Percentiles rank a stretch among this genome's conserved stretches.
Evolutionary conservation across 208 protist genomes (phyloP).

Genomic region (Naegleria gruberi): DNA sequence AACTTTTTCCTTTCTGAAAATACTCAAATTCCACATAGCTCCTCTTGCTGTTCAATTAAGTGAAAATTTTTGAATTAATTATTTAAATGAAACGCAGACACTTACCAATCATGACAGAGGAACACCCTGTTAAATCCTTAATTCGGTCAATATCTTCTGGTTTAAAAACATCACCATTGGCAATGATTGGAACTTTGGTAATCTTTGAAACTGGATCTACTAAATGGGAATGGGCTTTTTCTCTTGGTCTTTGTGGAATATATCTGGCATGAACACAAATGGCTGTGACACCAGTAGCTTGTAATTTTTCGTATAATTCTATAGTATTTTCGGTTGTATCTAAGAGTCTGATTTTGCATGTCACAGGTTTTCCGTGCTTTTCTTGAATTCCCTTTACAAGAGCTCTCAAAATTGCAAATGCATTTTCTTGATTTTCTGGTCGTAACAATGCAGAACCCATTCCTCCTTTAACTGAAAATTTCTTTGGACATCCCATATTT

Average conservation of each 20-base stretch:
- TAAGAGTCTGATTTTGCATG: conserved; percentile 64
- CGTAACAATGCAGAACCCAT: conserved; percentile 92
- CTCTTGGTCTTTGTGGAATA: conserved; percentile 41
- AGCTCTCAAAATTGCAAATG: not conserved
- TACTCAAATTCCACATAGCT: conserved; percentile 78
- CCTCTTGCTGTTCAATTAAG: conserved; percentile 77
- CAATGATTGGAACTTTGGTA: conserved; percentile 46
- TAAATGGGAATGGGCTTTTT: conserved; percentile 36
- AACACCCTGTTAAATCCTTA: not conserved
- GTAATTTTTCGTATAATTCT: conserved; percentile 42
- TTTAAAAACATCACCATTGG: conserved; percentile 54
- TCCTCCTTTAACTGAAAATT: conserved; percentile 86
- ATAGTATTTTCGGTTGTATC: conserved; percentile 40
- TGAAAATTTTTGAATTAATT: not conserved
- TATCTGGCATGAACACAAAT: conserved; percentile 49
- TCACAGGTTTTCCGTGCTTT: conserved; percentile 42
- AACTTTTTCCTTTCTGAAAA: conserved; percentile 53
- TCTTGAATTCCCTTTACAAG: conserved; percentile 10
- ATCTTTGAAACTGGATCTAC: conserved; percentile 31
- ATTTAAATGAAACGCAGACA: not conserved
- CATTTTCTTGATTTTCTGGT: not conserved
- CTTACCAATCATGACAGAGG: not conserved
- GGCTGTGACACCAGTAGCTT: conserved; percentile 46
- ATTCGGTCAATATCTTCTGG: conserved; percentile 35
- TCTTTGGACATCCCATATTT: conserved; percentile 97